phyloP scores from a whole-genome alignment of 2,329 filamentous ascomycete genomes.

The Didymellaceae sp. region DNA sequence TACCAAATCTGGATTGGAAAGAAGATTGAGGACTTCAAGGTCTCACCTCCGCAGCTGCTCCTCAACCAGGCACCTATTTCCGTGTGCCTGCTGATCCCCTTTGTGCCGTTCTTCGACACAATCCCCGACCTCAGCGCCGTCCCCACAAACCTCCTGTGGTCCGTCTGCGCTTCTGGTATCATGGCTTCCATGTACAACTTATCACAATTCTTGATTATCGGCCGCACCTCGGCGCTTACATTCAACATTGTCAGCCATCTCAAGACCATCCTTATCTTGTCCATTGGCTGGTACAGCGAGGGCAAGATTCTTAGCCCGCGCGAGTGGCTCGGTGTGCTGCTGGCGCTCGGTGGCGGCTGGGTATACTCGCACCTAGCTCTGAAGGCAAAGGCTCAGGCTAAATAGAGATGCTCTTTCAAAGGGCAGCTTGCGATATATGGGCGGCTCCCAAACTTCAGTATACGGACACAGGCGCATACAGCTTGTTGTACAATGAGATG shows the following conservation, averaged over 20 bases:
- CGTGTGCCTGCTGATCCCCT: slow-evolving; percentile 52
- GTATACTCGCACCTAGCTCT: slow-evolving; percentile 53
- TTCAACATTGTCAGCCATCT: slow-evolving; percentile 53
- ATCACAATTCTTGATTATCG: slow-evolving; percentile 53
- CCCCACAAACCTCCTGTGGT: slow-evolving; percentile 51
- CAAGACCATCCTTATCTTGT: slow-evolving; percentile 56
- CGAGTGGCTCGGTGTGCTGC: slow-evolving; percentile 53
- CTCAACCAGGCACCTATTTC: slow-evolving; percentile 56
- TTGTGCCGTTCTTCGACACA: slow-evolving; percentile 54
- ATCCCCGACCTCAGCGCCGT: slow-evolving; percentile 46
- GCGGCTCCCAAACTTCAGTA: neutral
- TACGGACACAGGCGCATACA: slow-evolving; percentile 8
- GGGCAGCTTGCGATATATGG: slow-evolving; percentile 3
- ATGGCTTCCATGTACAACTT: slow-evolving; percentile 53
- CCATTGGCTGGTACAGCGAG: slow-evolving; percentile 56
- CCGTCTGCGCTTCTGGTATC: slow-evolving; percentile 51
- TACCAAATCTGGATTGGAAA: slow-evolving; percentile 59
- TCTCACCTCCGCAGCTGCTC: slow-evolving; percentile 53
- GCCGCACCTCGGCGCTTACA: slow-evolving; percentile 48
- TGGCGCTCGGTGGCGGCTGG: slow-evolving; percentile 55
- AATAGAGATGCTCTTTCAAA: slow-evolving; percentile 26
- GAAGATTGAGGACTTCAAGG: slow-evolving; percentile 56
- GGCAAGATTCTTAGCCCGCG: slow-evolving; percentile 49
- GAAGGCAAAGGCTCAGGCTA: slow-evolving; percentile 45
- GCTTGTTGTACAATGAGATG: slow-evolving; percentile 17